phyloP scores from a whole-genome alignment of 768 basidiomycete species.

The Postia placenta region DNA sequence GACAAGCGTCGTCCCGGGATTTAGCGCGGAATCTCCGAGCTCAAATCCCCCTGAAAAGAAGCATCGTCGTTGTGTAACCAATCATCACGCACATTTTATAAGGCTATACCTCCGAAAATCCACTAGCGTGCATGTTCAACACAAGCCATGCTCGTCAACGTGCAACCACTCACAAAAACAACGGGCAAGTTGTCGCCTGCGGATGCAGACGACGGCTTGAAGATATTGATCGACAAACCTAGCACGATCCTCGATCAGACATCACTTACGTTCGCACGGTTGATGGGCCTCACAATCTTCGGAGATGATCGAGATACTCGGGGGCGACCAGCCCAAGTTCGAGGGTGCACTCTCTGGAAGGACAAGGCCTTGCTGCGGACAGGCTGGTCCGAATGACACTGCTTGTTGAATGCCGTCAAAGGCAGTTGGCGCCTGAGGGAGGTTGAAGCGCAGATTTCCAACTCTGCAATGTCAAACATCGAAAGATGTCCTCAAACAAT shows the following conservation, averaged over 20 bases:
- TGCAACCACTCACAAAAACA: neutral
- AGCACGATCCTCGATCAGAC: neutral
- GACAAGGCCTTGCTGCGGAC: conserved; percentile 2
- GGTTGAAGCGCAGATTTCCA: conserved; percentile 1
- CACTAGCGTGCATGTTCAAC: neutral
- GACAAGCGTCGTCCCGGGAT: neutral
- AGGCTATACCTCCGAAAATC: conserved; percentile 12
- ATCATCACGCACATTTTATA: too few relatives aligned
- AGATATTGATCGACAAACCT: conserved; percentile 1
- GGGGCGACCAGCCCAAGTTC: neutral
- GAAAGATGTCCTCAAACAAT: neutral
- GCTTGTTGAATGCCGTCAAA: neutral
- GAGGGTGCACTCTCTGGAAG: neutral
- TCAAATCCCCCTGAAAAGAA: conserved; percentile 3
- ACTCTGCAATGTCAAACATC: neutral
- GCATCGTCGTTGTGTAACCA: too few relatives aligned
- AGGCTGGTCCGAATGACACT: neutral
- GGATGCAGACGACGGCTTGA: neutral
- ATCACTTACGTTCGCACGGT: too few relatives aligned
- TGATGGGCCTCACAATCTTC: conserved; percentile 4
- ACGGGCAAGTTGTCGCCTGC: neutral
- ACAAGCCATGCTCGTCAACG: neutral
- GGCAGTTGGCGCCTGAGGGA: neutral
- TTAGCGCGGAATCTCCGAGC: neutral
- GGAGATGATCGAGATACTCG: neutral